These are phyloP conservation scores for Eleusine indica DNA, from an alignment of 176 grass and related monocot species.

Conservation along the genomic window DNA sequence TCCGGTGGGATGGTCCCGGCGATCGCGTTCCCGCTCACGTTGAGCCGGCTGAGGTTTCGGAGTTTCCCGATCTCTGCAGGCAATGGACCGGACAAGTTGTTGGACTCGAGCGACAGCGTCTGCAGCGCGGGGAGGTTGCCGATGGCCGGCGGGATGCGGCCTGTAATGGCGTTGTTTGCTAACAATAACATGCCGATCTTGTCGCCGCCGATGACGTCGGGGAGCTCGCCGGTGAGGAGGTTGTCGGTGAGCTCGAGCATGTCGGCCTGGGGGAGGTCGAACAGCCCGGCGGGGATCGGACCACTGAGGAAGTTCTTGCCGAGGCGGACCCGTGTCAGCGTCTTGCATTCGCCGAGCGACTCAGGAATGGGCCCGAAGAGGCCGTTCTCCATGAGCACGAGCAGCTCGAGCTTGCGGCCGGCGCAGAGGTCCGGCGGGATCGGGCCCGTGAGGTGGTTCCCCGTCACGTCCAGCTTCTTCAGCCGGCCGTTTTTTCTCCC, in stretches of 20 bases:
- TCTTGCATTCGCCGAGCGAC: conserved; percentile 68
- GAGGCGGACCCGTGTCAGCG: conserved; percentile 61
- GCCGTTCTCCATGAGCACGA: conserved; percentile 85
- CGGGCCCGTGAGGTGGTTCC: conserved; percentile 65
- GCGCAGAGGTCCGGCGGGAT: conserved; percentile 65
- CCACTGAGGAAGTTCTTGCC: conserved; percentile 71
- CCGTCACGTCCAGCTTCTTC: conserved; percentile 56
- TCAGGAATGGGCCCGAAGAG: conserved; percentile 73
- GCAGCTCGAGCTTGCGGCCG: conserved; percentile 41
- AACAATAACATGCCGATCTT: conserved; percentile 48
- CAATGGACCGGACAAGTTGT: conserved; percentile 57
- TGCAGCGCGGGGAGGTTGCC: conserved; percentile 69
- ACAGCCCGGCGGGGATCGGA: conserved; percentile 57
- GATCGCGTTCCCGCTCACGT: conserved; percentile 71
- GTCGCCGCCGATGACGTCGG: conserved; percentile 38
- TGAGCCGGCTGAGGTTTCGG: conserved; percentile 56
- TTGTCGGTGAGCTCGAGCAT: conserved; percentile 86
- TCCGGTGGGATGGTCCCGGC: conserved; percentile 63
- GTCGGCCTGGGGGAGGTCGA: conserved; percentile 60
- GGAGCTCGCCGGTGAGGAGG: conserved; percentile 70
- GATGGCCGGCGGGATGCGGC: conserved; percentile 62
- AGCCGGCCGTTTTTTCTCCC: conserved; percentile 58
- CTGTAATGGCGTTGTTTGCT: conserved; percentile 46
- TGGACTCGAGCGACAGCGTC: conserved; percentile 64
- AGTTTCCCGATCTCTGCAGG: conserved; percentile 65